Evolutionary conservation across 768 basidiomycete species (phyloP).

Genomic region (Lentinula aciculospora): DNA sequence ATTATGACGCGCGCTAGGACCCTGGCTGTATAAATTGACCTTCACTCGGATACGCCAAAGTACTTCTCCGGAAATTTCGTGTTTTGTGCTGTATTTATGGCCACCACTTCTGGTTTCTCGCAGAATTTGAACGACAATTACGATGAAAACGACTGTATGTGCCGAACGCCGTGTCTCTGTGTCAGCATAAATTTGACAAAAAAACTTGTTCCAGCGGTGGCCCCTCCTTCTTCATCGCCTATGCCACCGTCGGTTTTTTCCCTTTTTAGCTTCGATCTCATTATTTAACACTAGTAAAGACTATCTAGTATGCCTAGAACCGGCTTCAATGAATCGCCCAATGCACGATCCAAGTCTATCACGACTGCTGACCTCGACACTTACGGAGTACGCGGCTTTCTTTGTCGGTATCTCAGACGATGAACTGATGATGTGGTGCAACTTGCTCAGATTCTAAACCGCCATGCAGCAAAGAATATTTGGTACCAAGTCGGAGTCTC

Average conservation of each 20-base stretch:
- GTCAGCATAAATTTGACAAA: neutral
- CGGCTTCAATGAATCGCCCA: slow-evolving; percentile 54
- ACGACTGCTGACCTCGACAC: slow-evolving; percentile 76
- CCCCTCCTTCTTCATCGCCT: neutral
- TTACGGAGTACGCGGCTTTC: slow-evolving; percentile 53
- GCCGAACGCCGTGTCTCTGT: neutral
- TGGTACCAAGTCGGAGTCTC: slow-evolving; percentile 67
- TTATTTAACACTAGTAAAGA: slow-evolving; percentile 1
- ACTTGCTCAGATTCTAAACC: slow-evolving; percentile 55
- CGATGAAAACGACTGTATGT: neutral
- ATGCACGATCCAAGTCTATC: slow-evolving; percentile 79
- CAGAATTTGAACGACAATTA: neutral
- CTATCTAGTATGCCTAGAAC: slow-evolving; percentile 22
- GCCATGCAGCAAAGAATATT: slow-evolving; percentile 62
- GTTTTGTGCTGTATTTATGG: neutral
- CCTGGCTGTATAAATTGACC: neutral
- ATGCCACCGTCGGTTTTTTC: neutral
- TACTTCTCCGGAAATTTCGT: neutral
- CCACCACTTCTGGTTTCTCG: neutral
- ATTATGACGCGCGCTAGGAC: neutral
- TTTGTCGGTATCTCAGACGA: neutral
- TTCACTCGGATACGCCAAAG: neutral
- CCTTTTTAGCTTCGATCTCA: neutral
- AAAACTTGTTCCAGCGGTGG: neutral
- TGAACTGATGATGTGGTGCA: neutral